phyloP scores from a whole-genome alignment of 352 stramenopile genomes.

The Globisporangium ultimum region DNA sequence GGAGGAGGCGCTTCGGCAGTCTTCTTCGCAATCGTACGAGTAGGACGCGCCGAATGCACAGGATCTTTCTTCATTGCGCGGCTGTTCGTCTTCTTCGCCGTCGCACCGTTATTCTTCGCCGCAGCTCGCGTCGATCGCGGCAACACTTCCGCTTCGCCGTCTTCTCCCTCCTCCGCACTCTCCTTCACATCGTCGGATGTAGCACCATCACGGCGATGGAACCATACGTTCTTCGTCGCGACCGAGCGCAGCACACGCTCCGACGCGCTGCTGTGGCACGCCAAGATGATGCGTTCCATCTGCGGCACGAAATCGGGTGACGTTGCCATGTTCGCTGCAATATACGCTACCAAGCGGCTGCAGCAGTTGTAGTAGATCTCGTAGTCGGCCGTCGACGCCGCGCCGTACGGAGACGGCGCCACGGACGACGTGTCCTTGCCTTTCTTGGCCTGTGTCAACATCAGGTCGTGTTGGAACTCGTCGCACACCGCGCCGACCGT shows the following conservation, averaged over 20 bases:
- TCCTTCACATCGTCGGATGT: background rate
- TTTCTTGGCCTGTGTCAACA: background rate
- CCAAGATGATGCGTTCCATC: conserved; percentile 72
- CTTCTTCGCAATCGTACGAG: conserved; percentile 7
- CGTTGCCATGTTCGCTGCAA: conserved; percentile 57
- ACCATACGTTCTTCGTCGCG: conserved; percentile 66
- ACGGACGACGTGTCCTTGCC: conserved; percentile 6
- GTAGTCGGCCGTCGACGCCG: conserved; percentile 32
- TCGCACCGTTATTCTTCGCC: background rate
- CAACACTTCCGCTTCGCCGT: conserved; percentile 3
- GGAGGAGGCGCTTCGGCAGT: background rate
- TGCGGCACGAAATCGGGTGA: conserved; percentile 50
- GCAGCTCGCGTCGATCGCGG: background rate
- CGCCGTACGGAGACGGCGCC: conserved; percentile 11
- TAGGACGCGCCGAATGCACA: background rate
- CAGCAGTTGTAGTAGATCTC: conserved; percentile 59
- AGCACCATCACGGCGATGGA: conserved; percentile 23
- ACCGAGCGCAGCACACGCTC: conserved; percentile 47
- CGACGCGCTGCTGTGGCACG: conserved; percentile 53
- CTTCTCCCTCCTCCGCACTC: conserved; percentile 6
- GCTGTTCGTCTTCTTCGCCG: conserved; percentile 7
- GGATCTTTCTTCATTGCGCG: conserved; percentile 8
- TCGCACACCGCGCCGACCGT: conserved; percentile 48
- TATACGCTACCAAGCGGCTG: conserved; percentile 57
- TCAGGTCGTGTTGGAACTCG: conserved; percentile 27